Conservation (phyloP, 116 monocot species). For the Iris pallida region DNA sequence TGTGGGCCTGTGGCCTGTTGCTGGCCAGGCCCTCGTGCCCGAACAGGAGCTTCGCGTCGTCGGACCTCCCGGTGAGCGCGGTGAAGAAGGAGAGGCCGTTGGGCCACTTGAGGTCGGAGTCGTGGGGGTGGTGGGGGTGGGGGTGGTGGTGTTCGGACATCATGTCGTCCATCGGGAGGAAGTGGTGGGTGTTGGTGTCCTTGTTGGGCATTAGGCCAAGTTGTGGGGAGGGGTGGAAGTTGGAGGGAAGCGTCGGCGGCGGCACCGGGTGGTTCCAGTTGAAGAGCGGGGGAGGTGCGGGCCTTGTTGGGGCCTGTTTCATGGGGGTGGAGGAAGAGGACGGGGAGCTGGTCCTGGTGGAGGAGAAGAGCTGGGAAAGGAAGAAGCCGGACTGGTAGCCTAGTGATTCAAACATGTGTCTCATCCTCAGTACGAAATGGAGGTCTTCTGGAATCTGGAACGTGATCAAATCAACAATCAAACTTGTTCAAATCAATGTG, state of each 20-base stretch:
- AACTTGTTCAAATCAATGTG: no score
- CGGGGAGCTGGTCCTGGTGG: slow-evolving; percentile 29
- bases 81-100: slow-evolving; percentile 25
- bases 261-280: slow-evolving; percentile 11
- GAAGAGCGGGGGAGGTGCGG: background rate
- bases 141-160: background rate
- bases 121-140: background rate
- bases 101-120: slow-evolving; percentile 17
- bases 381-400: slow-evolving; percentile 88
- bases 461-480: no score
- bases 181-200: slow-evolving; percentile 1
- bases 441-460: slow-evolving; percentile 81
- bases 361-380: slow-evolving; percentile 86
- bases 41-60: slow-evolving; percentile 13
- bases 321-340: slow-evolving; percentile 1
- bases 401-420: slow-evolving; percentile 83
- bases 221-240: slow-evolving; percentile 7
- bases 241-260: background rate
- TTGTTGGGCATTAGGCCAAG: background rate
- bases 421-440: slow-evolving; percentile 86
- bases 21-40: background rate
- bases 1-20: no score
- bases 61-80: slow-evolving; percentile 15
- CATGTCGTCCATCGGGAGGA: slow-evolving; percentile 4
- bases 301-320: slow-evolving; percentile 4